Evolutionary conservation across 2,329 filamentous ascomycete genomes (phyloP).

Genomic region (Pyrenophora seminiperda): DNA sequence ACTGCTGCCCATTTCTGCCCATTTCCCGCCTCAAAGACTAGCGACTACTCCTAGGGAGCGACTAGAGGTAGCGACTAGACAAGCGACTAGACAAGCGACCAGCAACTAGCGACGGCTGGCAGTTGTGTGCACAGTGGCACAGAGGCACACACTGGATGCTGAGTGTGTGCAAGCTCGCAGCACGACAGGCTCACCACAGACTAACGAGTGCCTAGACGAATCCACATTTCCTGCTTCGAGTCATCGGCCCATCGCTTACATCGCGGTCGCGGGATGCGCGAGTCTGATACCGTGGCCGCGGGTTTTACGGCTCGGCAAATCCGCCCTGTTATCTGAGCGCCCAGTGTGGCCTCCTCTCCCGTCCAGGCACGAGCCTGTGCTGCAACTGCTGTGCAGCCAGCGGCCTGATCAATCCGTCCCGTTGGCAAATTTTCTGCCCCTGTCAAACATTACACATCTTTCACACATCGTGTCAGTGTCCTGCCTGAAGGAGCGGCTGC

Average conservation of each 20-base stretch:
- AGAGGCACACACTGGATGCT: no score
- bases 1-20: no score
- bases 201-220: background rate
- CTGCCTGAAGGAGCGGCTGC: background rate
- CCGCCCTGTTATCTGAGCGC: slow-evolving; percentile 19
- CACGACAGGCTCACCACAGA: no score
- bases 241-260: slow-evolving; percentile 12
- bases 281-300: slow-evolving; percentile 24
- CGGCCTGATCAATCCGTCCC: slow-evolving; percentile 10
- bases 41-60: no score
- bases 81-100: no score
- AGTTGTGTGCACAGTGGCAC: no score
- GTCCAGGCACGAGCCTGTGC: slow-evolving; percentile 3
- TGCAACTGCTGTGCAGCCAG: background rate
- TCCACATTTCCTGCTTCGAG: background rate
- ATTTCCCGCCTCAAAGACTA: background rate
- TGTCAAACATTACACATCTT: background rate
- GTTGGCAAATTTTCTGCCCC: background rate
- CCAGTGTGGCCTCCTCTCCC: slow-evolving; percentile 8
- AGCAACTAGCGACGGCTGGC: background rate
- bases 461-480: no score
- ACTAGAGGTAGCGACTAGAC: no score
- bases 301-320: slow-evolving; percentile 26
- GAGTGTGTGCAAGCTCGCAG: background rate
- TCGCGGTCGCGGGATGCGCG: slow-evolving; percentile 19